Evolutionary conservation across 2,329 filamentous ascomycete genomes (phyloP), one percentile per base, ranked within the genome.

Genomic region (Aspergillus ruber): DNA sequence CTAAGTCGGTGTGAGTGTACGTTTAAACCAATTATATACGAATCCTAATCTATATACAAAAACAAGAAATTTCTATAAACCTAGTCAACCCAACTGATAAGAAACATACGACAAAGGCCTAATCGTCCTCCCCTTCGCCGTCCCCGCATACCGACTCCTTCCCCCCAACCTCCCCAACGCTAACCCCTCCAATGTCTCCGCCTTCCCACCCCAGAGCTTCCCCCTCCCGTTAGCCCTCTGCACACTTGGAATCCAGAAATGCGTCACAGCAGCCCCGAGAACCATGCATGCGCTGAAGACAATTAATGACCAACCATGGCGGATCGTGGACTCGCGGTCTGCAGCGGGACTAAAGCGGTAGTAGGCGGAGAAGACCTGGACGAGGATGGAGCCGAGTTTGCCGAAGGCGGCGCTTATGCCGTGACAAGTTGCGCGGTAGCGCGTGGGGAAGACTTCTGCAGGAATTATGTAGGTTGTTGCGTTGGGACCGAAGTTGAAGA

Each of bases 401-500:
- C 78, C 78, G 1, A 69, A 59, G 1, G 70, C 77, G n/a, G 78
- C 78, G 23, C 72, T 71, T 50, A 80, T 71, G 17, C 77, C 78
- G 56, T 80, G 75, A 50, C 73, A 76, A 1, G 74, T 76, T 45
- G 70, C 76, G 15, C 77, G 71, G 55, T 79, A 80, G 15, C 74
- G 68, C 0, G 77, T 80, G 3, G 78, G 78, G 52, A 80, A 81
- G 44, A 78, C 70, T 51, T 80, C 77, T 10, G 76, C 76, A n/a
- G 77, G 74, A 33, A 80, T 74, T 56, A 74, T 71, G 48, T 69
- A 70, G 6, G 65, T 71, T 32, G 70, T 69, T 52, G 64, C 65
- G 42, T 69, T 70, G 29, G 67, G 67, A 17, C 65, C 74, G 45
- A 76, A 72, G 54, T 74, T 78, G 50, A 78, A 78, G 9, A 74